phyloP scores from a whole-genome alignment of 805 yeast genomes.

The Starmerella stellata region DNA sequence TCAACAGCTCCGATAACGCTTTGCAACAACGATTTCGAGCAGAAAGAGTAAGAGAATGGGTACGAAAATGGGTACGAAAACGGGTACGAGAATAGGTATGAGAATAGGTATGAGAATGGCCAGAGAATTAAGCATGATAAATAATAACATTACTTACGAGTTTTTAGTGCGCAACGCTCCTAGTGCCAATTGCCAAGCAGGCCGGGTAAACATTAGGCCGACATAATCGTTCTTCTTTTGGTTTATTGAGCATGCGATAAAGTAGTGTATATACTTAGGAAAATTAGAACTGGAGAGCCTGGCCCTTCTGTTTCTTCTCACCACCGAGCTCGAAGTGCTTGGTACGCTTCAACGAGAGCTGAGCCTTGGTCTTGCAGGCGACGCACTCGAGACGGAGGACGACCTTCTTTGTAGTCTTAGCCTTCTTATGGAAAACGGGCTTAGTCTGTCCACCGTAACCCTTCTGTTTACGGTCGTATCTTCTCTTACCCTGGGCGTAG shows the following conservation, averaged over 20 bases:
- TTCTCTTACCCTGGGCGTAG: conserved; percentile 99
- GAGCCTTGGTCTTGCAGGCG: conserved; percentile 95
- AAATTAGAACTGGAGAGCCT: conserved; percentile 92
- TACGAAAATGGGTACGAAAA: too few species aligned
- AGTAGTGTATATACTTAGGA: conserved; percentile 6
- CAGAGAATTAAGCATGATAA: too few species aligned
- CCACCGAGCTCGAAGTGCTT: conserved; percentile 99
- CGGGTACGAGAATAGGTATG: too few species aligned
- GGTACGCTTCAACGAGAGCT: conserved; percentile 96
- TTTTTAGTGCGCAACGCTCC: too few species aligned
- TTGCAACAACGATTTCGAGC: too few species aligned
- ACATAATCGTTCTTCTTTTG: too few species aligned
- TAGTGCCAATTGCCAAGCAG: too few species aligned
- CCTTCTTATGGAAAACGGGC: conserved; percentile 99
- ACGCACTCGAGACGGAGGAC: conserved; percentile 98
- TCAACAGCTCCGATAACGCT: too few species aligned
- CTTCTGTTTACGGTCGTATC: conserved; percentile 99
- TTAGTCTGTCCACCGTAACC: conserved; percentile 99
- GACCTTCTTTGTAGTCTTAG: conserved; percentile 99
- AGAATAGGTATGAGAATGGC: too few species aligned
- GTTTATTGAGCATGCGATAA: conserved; percentile 1
- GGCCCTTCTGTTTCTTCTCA: conserved; percentile 99
- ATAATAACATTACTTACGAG: too few species aligned
- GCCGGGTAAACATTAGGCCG: too few species aligned
- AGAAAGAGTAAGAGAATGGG: too few species aligned